Evolutionary conservation across 1,284 basidiomycete species (phyloP).

Genomic region (Butyriboletus appendiculatus): DNA sequence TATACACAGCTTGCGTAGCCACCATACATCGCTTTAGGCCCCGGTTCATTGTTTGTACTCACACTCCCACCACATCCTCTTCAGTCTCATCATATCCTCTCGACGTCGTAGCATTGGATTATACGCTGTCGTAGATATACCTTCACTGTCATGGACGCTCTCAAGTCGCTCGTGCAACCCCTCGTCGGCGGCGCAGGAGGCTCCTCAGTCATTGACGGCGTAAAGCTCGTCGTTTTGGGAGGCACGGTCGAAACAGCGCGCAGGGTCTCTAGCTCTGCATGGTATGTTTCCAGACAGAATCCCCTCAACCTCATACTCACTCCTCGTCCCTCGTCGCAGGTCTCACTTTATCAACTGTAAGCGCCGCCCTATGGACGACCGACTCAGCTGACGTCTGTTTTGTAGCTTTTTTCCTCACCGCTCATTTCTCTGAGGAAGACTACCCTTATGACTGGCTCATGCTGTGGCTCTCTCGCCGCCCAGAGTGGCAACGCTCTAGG

Average conservation of each 20-base stretch:
- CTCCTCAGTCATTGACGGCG: constrained; percentile 77
- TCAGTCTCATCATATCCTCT: neutral
- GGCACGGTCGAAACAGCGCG: constrained; percentile 84
- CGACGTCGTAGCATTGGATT: constrained; percentile 35
- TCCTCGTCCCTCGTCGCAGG: constrained; percentile 40
- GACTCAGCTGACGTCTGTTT: constrained; percentile 6
- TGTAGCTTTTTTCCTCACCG: constrained; percentile 81
- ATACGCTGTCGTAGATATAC: constrained; percentile 22
- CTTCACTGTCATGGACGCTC: constrained; percentile 61
- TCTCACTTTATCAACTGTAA: constrained; percentile 81
- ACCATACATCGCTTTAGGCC: constrained; percentile 6
- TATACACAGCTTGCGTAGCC: constrained; percentile 30
- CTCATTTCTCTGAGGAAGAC: constrained; percentile 83
- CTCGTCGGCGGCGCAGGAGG: constrained; percentile 72
- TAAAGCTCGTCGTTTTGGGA: constrained; percentile 83
- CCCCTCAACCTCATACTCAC: constrained; percentile 6
- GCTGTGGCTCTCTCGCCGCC: constrained; percentile 77
- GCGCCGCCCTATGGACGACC: constrained; percentile 32
- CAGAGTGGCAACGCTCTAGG: constrained; percentile 81
- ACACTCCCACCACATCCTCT: constrained; percentile 28
- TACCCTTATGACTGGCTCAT: constrained; percentile 84
- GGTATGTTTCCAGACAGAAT: constrained; percentile 44
- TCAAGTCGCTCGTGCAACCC: constrained; percentile 80
- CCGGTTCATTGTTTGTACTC: constrained; percentile 11
- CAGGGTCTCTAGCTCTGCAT: constrained; percentile 76